A percentile compares a stretch with the other conserved stretches of the same genome.
Conservation (phyloP, 2,329 filamentous ascomycete species). For the Nemania sp. region DNA sequence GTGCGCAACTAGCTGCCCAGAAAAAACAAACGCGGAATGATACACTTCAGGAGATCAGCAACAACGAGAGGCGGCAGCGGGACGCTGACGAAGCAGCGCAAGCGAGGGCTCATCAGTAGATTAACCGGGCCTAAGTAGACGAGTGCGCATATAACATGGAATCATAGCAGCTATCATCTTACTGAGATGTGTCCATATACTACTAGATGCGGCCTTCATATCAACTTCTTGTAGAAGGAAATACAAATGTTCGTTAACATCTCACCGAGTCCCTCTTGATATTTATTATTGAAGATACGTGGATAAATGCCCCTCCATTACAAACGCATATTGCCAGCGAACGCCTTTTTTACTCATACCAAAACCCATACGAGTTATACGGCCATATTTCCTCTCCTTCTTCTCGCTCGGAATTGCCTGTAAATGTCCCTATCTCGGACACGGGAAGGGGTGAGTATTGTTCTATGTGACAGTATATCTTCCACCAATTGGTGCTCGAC, state of each 20-base stretch:
- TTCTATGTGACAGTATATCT: conserved; percentile 85
- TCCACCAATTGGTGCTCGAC: conserved; percentile 79
- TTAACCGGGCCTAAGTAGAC: background rate
- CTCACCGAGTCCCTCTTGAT: background rate
- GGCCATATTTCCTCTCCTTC: background rate
- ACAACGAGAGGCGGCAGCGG: conserved; percentile 72
- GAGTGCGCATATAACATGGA: conserved; percentile 9
- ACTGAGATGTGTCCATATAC: too few relatives aligned
- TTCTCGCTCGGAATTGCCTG: background rate
- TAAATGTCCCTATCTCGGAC: background rate
- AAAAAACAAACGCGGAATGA: conserved; percentile 78
- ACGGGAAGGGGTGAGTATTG: conserved; percentile 30
- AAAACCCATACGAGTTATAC: background rate
- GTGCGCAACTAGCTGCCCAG: conserved; percentile 77
- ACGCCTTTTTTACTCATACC: conserved; percentile 27
- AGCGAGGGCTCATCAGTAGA: conserved; percentile 68
- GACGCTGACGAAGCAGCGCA: conserved; percentile 74
- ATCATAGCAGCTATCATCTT: background rate
- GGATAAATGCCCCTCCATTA: background rate
- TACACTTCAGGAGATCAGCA: conserved; percentile 75
- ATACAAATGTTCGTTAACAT: background rate
- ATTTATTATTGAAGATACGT: conserved; percentile 1
- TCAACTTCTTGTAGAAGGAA: background rate
- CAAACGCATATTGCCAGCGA: conserved; percentile 12
- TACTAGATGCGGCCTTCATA: background rate